Evolutionary conservation across 768 basidiomycete genomes (phyloP), one percentile per base, ranked within the genome.

Genomic region (Termitomyces heimii): DNA sequence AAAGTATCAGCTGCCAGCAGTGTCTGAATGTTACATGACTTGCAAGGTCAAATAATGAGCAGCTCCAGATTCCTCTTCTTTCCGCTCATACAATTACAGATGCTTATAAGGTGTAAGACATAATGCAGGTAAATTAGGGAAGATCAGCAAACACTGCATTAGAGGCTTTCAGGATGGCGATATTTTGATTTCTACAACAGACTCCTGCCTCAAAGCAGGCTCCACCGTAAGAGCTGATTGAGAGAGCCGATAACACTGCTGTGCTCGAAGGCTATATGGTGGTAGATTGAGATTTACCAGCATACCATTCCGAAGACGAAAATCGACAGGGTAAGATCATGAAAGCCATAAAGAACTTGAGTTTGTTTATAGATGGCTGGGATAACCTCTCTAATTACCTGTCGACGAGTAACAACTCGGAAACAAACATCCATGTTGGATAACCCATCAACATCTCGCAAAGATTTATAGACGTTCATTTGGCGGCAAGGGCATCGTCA

Each of bases 11-110:
- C n/a, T n/a, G n/a, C n/a, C n/a, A n/a, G n/a, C n/a, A n/a, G n/a
- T n/a, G n/a, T 68, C 74, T 73, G 6, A 77, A 66, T 16, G 81
- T 78, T 34, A 80, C 70, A 60, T 81, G 78, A 56, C 71, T 69
- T 34, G 80, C 78, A 53, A 82, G 67, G 58, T 77, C 76, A 81
- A n/a, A n/a, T n/a, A n/a, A n/a, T n/a, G 0, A 75, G 78, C 32
- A 74, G 69, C 57, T 79, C 80, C 16, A 80, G 61, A 62, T 81
- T 82, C 49, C 70, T 70, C 60, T 82, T 79, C 60, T 79, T 74
- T 29, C 79, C 79, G 61, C 79, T 79, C 73, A 82, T 73, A 45
- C 79, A 79, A 58, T 79, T 77, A 67, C 80, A 81, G 35, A 81
- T 71, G 57, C 79, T n/a, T n/a, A n/a, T 80, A 31, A 82, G 69